Evolutionary conservation across 2,329 filamentous ascomycete genomes (phyloP), one percentile per base, ranked within the genome.

Genomic region (Volutella citrinella): DNA sequence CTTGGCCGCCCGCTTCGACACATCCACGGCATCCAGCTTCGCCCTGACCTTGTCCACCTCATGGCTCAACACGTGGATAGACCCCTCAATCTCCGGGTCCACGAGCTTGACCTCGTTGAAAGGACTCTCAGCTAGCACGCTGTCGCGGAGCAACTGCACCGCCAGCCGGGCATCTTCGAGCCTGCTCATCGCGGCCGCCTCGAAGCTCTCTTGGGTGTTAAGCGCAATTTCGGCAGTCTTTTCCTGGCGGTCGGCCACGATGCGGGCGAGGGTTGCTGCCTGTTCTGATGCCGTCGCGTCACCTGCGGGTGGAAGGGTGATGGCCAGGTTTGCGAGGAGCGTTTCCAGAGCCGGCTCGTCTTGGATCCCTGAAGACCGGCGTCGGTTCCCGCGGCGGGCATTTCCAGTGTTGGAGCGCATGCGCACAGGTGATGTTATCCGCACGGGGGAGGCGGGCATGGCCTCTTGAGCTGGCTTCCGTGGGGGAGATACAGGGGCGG

Each of bases 51-150:
- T 62, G 3, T 59, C 59, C 27, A 73, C 59, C 52, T 75, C 72
- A 30, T 67, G 60, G 2, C 54, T 52, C 33, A 76, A 45, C 10
- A 74, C 61, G 0, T 55, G 52, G n/a, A 80, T 68, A 3, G 68
- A 70, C 4, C 55, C 61, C 35, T 76, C 69, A 22, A 77, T 68
- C 18, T 76, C 72, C 0, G 69, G 64, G 44, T 80, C 76, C 6
- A 69, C 57, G 6, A 80, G 63, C 25, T 60, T 62, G 5, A 76
- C 64, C n/a, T 63, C 53, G 0, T 61, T 61, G 46, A 66, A 76
- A 5, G 65, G 57, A 19, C 66, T 75, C 46, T 80, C 75, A 0
- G 71, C 70, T 3, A 78, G 55, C 1, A 79, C 55, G 24, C 68
- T 74, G 38, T 76, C 73, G 6, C 65, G 58, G 12, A 78, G 52